These are phyloP conservation scores for Crithidia sp. DNA, from an alignment of 208 protist species.

Conservation along the genomic window DNA sequence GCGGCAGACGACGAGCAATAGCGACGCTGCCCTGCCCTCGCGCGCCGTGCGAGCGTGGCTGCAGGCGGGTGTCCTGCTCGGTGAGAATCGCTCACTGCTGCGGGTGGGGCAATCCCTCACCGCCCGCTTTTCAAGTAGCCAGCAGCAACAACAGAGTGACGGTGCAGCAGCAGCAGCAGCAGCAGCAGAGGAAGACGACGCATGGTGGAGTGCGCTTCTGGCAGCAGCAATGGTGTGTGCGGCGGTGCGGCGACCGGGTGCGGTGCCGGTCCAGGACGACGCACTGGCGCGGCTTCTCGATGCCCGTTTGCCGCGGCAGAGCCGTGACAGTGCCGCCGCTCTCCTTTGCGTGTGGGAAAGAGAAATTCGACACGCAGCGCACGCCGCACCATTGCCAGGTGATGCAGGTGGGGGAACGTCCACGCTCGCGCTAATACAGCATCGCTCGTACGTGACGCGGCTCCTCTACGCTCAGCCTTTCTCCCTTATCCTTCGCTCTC, in stretches of 20 bases:
- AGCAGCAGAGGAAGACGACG: neutral
- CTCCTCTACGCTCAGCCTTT: conserved; percentile 8
- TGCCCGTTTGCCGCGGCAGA: neutral
- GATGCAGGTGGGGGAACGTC: neutral
- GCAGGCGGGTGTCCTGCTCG: conserved; percentile 34
- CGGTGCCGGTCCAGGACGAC: neutral
- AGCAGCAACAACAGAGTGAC: neutral
- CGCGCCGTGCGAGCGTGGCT: conserved; percentile 22
- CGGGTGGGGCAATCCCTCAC: conserved; percentile 18
- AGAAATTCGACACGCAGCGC: neutral
- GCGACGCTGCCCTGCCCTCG: neutral
- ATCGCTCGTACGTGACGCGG: neutral
- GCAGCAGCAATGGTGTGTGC: conserved; percentile 5
- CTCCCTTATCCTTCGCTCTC: neutral
- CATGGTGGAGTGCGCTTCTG: conserved; percentile 25
- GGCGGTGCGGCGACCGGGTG: neutral
- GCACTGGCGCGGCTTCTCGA: neutral
- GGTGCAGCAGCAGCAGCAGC: neutral
- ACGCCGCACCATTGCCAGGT: neutral
- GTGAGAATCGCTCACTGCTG: conserved; percentile 14
- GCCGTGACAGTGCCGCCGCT: neutral
- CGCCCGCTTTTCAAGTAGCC: neutral
- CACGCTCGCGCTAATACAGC: neutral
- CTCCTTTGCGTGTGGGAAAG: neutral
- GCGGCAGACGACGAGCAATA: neutral